Evolutionary conservation across 495 filamentous ascomycete species (phyloP).

Genomic region (Eremomyces bilateralis): DNA sequence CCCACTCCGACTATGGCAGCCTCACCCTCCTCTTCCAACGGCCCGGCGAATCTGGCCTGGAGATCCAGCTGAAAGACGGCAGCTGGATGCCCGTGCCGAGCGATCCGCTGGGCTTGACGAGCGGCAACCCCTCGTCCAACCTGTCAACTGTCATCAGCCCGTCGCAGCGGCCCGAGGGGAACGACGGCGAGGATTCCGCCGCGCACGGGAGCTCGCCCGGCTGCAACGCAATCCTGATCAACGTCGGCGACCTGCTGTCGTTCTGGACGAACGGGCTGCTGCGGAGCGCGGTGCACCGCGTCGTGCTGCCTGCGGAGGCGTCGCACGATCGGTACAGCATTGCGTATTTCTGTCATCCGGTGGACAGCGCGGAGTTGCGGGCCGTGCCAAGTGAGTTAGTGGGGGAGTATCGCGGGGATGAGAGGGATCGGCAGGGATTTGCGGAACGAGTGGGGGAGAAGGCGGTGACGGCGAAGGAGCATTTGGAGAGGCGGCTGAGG

Average conservation of each 20-base stretch:
- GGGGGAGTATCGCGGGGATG: constrained; percentile 14
- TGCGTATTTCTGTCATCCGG: constrained; percentile 81
- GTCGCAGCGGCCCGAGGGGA: too few relatives aligned
- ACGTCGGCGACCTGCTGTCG: constrained; percentile 75
- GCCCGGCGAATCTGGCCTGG: constrained; percentile 62
- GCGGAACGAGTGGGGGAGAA: constrained; percentile 28
- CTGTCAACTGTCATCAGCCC: constrained; percentile 2
- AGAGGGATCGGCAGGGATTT: constrained; percentile 23
- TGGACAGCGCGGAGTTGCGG: constrained; percentile 43
- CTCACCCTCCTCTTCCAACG: constrained; percentile 60
- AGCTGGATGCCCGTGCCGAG: constrained; percentile 43
- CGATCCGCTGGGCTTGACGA: constrained; percentile 21
- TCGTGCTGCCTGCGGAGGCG: constrained; percentile 42
- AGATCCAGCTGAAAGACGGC: constrained; percentile 42
- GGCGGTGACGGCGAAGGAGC: constrained; percentile 61
- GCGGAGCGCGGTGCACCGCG: constrained; percentile 69
- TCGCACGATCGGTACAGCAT: constrained; percentile 66
- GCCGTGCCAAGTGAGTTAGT: constrained; percentile 52
- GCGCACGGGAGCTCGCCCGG: background rate
- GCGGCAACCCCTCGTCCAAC: background rate
- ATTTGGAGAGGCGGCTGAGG: constrained; percentile 50
- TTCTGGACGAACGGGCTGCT: constrained; percentile 84
- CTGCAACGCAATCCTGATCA: constrained; percentile 65
- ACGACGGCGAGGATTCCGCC: background rate
- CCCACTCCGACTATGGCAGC: constrained; percentile 45